Conservation (phyloP, 805 yeast genomes). For the Jamesozyma jinghongensis region DNA sequence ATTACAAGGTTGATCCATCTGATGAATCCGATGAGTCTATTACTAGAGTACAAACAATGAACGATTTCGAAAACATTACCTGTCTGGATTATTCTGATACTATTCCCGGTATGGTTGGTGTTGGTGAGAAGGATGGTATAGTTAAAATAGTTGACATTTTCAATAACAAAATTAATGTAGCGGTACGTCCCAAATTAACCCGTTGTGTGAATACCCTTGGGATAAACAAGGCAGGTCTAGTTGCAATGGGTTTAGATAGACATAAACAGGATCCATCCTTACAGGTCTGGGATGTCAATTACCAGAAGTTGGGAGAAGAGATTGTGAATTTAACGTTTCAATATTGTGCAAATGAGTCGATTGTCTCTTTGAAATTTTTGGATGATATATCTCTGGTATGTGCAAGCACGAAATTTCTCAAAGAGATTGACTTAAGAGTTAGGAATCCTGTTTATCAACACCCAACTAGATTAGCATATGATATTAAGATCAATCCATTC, state of each 20-base stretch:
- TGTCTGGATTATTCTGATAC: conserved; percentile 54
- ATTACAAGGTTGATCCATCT: conserved; percentile 46
- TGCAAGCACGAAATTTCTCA: conserved; percentile 66
- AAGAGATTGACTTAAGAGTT: conserved; percentile 68
- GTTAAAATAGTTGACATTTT: conserved; percentile 55
- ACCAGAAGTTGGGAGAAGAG: conserved; percentile 45
- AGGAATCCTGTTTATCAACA: conserved; percentile 61
- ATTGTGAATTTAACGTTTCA: conserved; percentile 46
- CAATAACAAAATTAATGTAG: conserved; percentile 5
- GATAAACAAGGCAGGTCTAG: conserved; percentile 52
- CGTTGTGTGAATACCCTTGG: conserved; percentile 71
- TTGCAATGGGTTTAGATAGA: conserved; percentile 75
- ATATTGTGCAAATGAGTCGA: conserved; percentile 63
- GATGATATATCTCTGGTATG: conserved; percentile 55
- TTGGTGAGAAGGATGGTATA: conserved; percentile 66
- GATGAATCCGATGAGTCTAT: conserved; percentile 47
- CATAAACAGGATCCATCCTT: conserved; percentile 68
- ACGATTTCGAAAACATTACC: conserved; percentile 60
- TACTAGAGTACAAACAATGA: conserved; percentile 41
- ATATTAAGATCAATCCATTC: conserved; percentile 60
- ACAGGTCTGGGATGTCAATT: conserved; percentile 70
- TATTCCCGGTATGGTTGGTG: conserved; percentile 53
- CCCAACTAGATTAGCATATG: conserved; percentile 64
- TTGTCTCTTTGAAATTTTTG: conserved; percentile 58
- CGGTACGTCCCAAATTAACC: conserved; percentile 50